Conservation (phyloP, 2,329 filamentous ascomycete species). For the Eutypella sp. region DNA sequence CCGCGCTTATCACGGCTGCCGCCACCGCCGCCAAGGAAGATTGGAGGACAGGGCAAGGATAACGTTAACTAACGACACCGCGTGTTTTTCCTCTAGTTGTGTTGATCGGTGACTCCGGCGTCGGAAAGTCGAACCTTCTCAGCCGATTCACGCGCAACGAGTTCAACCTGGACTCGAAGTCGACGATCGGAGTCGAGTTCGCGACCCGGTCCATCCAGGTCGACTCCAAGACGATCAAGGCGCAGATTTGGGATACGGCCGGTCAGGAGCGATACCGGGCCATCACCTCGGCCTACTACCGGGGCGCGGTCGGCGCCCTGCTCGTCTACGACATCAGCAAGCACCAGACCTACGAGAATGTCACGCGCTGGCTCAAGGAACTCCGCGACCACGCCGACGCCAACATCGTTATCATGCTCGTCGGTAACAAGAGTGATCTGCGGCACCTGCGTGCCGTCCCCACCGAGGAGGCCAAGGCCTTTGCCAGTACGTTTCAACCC, state of each 20-base stretch:
- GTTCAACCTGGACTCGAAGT: slow-evolving; percentile 99
- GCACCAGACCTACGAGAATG: slow-evolving; percentile 98
- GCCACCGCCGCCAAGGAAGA: no score
- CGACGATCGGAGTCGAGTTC: slow-evolving; percentile 98
- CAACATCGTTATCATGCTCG: slow-evolving; percentile 99
- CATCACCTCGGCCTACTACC: slow-evolving; percentile 98
- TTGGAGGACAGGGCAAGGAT: no score
- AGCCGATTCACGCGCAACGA: slow-evolving; percentile 99
- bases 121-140: slow-evolving; percentile 99
- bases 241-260: slow-evolving; percentile 99
- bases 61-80: slow-evolving; percentile 25
- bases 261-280: slow-evolving; percentile 98
- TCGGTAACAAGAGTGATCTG: slow-evolving; percentile 99
- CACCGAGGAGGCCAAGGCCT: slow-evolving; percentile 95
- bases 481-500: slow-evolving; percentile 90
- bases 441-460: slow-evolving; percentile 94
- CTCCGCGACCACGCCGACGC: slow-evolving; percentile 95
- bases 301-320: slow-evolving; percentile 91
- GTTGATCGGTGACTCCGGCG: slow-evolving; percentile 97
- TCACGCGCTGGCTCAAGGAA: slow-evolving; percentile 98
- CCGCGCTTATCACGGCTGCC: slow-evolving; percentile 15
- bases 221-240: slow-evolving; percentile 99
- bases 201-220: slow-evolving; percentile 98
- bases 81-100: slow-evolving; percentile 79
- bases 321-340: slow-evolving; percentile 99